Evolutionary conservation across 805 yeast genomes (phyloP).

Genomic region (Candida anglica): DNA sequence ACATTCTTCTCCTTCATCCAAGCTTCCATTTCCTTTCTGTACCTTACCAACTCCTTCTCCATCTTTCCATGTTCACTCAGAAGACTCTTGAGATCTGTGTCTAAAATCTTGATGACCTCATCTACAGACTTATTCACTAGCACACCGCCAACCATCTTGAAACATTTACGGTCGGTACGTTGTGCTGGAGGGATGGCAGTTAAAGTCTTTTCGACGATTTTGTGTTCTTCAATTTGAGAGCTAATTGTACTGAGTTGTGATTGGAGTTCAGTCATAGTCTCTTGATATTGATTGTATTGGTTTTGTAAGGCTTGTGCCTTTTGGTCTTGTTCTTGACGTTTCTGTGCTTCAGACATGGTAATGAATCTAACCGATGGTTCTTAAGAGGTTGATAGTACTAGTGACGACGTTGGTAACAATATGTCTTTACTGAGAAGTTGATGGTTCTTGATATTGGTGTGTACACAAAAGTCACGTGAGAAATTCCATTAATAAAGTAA

Average conservation of each 20-base stretch:
- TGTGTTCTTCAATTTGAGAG: constrained; percentile 37
- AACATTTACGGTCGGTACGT: constrained; percentile 64
- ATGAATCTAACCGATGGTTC: constrained; percentile 5
- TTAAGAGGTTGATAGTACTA: no score
- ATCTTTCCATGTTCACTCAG: constrained; percentile 16
- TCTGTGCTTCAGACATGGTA: constrained; percentile 9
- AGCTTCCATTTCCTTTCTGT: constrained; percentile 29
- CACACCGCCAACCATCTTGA: constrained; percentile 92
- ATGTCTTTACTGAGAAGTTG: no score
- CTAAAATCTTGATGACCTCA: constrained; percentile 50
- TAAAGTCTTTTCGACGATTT: constrained; percentile 39
- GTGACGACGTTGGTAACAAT: no score
- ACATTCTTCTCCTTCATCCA: constrained; percentile 42
- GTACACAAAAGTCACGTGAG: not conserved
- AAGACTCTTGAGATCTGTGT: constrained; percentile 19
- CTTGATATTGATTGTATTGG: constrained; percentile 38
- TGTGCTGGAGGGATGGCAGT: constrained; percentile 28
- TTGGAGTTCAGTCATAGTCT: constrained; percentile 34
- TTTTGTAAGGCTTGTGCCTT: constrained; percentile 38
- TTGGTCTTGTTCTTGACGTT: constrained; percentile 16
- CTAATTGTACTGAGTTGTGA: constrained; percentile 30
- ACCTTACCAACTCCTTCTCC: constrained; percentile 21
- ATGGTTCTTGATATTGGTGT: no score
- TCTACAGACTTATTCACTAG: constrained; percentile 76
- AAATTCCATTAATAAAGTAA: no score